Evolutionary conservation across 768 basidiomycete species (phyloP).

Genomic region (Ramaria rubella): DNA sequence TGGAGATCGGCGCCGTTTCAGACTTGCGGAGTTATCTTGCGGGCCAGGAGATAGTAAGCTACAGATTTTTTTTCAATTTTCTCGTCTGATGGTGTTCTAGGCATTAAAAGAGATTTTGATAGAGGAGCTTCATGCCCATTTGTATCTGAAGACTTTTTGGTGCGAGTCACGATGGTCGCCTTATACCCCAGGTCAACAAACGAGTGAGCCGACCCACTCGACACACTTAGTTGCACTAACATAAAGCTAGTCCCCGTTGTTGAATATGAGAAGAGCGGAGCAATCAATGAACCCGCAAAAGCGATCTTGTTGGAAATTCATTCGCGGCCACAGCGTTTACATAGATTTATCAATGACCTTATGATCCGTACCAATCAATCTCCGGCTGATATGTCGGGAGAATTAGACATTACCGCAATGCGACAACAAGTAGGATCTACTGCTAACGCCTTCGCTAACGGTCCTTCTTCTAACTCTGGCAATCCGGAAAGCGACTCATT

Average conservation of each 20-base stretch:
- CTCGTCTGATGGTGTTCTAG: slow-evolving; percentile 33
- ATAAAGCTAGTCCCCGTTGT: slow-evolving; percentile 49
- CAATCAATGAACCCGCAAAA: slow-evolving; percentile 20
- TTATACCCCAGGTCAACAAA: slow-evolving; percentile 73
- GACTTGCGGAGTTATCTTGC: slow-evolving; percentile 82
- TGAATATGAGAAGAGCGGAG: slow-evolving; percentile 52
- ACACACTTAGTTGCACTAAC: not conserved
- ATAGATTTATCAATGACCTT: slow-evolving; percentile 57
- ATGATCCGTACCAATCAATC: slow-evolving; percentile 71
- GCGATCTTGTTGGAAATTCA: slow-evolving; percentile 27
- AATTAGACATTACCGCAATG: slow-evolving; percentile 20
- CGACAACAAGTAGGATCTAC: not conserved
- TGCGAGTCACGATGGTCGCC: slow-evolving; percentile 89
- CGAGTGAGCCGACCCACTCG: slow-evolving; percentile 44
- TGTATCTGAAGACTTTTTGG: slow-evolving; percentile 97
- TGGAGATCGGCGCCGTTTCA: slow-evolving; percentile 89
- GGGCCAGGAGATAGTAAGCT: slow-evolving; percentile 77
- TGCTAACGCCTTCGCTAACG: not conserved
- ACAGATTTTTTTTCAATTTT: not conserved
- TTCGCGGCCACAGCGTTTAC: slow-evolving; percentile 46
- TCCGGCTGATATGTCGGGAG: slow-evolving; percentile 53
- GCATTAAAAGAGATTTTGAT: slow-evolving; percentile 86
- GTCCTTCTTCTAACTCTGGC: slow-evolving; percentile 15
- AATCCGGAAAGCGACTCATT: slow-evolving; percentile 95
- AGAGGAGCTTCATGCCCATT: slow-evolving; percentile 92